Conservation (phyloP, 1,284 basidiomycete genomes). For the Malassezia nana region DNA sequence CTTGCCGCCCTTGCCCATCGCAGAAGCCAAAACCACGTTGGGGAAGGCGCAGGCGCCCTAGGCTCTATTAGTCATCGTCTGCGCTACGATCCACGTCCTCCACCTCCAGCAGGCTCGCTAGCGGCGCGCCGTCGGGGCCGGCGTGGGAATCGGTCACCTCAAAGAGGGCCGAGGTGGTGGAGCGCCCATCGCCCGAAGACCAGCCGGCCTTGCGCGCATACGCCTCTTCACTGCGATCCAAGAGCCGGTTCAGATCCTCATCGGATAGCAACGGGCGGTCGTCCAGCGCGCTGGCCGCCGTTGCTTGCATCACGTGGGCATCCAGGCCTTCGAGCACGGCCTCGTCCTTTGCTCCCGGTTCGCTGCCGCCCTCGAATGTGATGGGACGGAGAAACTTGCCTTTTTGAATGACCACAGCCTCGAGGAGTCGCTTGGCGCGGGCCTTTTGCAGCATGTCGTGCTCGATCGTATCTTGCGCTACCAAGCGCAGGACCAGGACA, state of each 20-base stretch:
- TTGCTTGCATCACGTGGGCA: slow-evolving; percentile 79
- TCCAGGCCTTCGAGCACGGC: slow-evolving; percentile 63
- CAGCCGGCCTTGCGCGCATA: slow-evolving; percentile 71
- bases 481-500: slow-evolving; percentile 64
- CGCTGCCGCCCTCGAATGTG: slow-evolving; percentile 60
- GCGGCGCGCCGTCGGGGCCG: slow-evolving; percentile 61
- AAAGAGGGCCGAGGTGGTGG: slow-evolving; percentile 53
- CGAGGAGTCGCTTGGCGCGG: slow-evolving; percentile 73
- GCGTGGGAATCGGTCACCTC: slow-evolving; percentile 68
- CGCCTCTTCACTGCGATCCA: slow-evolving; percentile 71
- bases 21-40: background rate
- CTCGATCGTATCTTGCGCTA: slow-evolving; percentile 67
- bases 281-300: slow-evolving; percentile 55
- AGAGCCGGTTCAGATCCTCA: slow-evolving; percentile 64
- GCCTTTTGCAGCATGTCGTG: slow-evolving; percentile 81
- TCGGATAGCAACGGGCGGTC: slow-evolving; percentile 64
- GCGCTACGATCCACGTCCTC: background rate
- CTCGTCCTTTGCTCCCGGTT: slow-evolving; percentile 49
- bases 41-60: background rate
- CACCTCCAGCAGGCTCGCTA: slow-evolving; percentile 53
- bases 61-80: slow-evolving; percentile 11
- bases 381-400: slow-evolving; percentile 51
- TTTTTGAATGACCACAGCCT: slow-evolving; percentile 86
- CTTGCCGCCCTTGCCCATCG: background rate
- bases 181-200: slow-evolving; percentile 48